Evolutionary conservation across 805 yeast species (phyloP).

Genomic region (Kodamaea restingae): DNA sequence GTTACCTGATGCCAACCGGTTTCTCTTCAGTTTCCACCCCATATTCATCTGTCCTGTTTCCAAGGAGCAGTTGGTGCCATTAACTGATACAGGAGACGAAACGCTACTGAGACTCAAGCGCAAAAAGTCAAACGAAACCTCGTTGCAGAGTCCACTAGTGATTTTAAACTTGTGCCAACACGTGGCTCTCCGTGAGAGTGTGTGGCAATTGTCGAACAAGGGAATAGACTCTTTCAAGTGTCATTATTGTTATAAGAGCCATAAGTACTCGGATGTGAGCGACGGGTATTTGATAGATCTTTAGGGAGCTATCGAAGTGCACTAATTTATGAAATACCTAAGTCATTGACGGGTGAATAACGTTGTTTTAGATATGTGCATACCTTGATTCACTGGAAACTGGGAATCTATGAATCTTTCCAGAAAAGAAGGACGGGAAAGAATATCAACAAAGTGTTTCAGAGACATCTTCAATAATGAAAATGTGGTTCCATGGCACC

Average conservation of each 20-base stretch:
- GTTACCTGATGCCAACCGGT: slow-evolving; percentile 36
- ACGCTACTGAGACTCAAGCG: slow-evolving; percentile 12
- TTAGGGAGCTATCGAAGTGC: slow-evolving; percentile 4
- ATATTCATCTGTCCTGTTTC: slow-evolving; percentile 45
- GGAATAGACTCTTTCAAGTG: slow-evolving; percentile 41
- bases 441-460: too few relatives aligned
- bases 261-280: slow-evolving; percentile 34
- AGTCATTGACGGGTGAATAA: too few relatives aligned
- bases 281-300: slow-evolving; percentile 41
- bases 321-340: too few relatives aligned
- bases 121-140: slow-evolving; percentile 15
- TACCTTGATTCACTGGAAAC: too few relatives aligned
- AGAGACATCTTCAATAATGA: too few relatives aligned
- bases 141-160: slow-evolving; percentile 34
- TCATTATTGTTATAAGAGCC: slow-evolving; percentile 44
- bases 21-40: slow-evolving; percentile 40
- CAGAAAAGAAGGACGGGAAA: too few relatives aligned
- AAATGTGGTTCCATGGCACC: too few relatives aligned
- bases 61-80: slow-evolving; percentile 40
- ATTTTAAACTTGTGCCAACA: slow-evolving; percentile 40
- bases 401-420: too few relatives aligned
- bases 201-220: slow-evolving; percentile 36
- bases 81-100: slow-evolving; percentile 12
- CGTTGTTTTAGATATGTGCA: too few relatives aligned
- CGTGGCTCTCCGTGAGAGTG: slow-evolving; percentile 39